Evolutionary conservation across 495 filamentous ascomycete species (phyloP).

Genomic region (Cairneyella variabilis): DNA sequence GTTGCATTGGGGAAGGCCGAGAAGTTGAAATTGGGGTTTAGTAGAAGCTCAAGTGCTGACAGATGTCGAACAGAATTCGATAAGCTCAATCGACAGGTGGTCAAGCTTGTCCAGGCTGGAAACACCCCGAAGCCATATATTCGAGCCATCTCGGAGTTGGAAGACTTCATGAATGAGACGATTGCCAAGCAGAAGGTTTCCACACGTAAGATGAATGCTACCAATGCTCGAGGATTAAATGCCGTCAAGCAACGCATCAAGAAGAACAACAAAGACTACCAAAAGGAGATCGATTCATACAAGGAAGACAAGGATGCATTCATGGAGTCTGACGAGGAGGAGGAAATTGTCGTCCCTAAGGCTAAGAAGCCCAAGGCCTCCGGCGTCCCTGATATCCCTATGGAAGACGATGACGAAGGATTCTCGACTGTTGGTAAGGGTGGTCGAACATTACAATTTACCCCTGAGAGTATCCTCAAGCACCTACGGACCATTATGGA

Average conservation of each 20-base stretch:
- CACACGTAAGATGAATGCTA: conserved; percentile 98
- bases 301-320: conserved; percentile 77
- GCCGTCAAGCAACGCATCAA: conserved; percentile 95
- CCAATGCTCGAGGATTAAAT: conserved; percentile 89
- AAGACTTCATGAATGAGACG: conserved; percentile 93
- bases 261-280: conserved; percentile 96
- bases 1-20: too few relatives aligned
- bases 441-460: conserved; percentile 83
- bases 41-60: neutral
- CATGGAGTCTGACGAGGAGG: conserved; percentile 82
- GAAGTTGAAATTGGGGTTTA: too few relatives aligned
- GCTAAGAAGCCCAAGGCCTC: conserved; percentile 42
- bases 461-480: conserved; percentile 97
- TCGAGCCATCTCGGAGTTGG: conserved; percentile 87
- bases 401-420: conserved; percentile 74
- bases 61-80: conserved; percentile 71
- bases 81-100: conserved; percentile 88
- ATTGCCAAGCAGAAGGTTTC: conserved; percentile 92
- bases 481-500: conserved; percentile 90
- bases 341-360: conserved; percentile 46
- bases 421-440: conserved; percentile 83
- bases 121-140: conserved; percentile 86
- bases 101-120: conserved; percentile 70
- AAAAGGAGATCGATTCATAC: conserved; percentile 82
- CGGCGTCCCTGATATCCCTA: conserved; percentile 36